Evolutionary conservation across 768 basidiomycete genomes (phyloP).

Genomic region (Tulasnella sp.): DNA sequence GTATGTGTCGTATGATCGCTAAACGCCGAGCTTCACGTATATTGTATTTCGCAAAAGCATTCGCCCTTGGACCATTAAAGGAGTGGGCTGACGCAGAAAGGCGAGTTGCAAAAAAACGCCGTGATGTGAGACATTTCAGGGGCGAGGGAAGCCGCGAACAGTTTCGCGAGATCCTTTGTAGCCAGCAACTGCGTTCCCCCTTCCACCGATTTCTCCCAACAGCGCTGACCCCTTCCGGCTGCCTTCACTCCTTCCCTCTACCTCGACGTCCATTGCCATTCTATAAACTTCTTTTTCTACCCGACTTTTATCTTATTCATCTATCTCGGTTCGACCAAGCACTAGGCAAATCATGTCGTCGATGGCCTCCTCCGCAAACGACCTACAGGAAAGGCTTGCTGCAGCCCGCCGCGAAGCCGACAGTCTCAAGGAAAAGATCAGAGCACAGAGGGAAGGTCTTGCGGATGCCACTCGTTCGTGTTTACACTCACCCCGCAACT

Average conservation of each 20-base stretch:
- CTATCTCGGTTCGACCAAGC: background rate
- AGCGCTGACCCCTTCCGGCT: background rate
- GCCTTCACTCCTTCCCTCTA: background rate
- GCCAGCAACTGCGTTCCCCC: background rate
- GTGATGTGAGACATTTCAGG: background rate
- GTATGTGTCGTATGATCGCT: background rate
- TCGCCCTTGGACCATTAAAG: no score
- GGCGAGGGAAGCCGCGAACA: background rate
- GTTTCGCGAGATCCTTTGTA: background rate
- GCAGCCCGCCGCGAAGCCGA: conserved; percentile 96
- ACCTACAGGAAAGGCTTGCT: conserved; percentile 52
- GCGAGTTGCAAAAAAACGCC: background rate
- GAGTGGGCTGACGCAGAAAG: background rate
- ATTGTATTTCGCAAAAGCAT: no score
- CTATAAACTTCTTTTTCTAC: background rate
- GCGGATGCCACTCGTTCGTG: conserved; percentile 94
- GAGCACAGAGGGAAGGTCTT: conserved; percentile 90
- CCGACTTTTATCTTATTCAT: background rate
- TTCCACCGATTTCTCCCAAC: background rate
- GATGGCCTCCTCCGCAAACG: conserved; percentile 4
- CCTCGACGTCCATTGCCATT: background rate
- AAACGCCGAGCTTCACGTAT: background rate
- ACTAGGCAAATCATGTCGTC: background rate
- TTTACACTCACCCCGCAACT: background rate
- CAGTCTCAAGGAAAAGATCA: conserved; percentile 96